phyloP scores from a whole-genome alignment of 2,329 filamentous ascomycete species.

The Aspergillus tanneri region DNA sequence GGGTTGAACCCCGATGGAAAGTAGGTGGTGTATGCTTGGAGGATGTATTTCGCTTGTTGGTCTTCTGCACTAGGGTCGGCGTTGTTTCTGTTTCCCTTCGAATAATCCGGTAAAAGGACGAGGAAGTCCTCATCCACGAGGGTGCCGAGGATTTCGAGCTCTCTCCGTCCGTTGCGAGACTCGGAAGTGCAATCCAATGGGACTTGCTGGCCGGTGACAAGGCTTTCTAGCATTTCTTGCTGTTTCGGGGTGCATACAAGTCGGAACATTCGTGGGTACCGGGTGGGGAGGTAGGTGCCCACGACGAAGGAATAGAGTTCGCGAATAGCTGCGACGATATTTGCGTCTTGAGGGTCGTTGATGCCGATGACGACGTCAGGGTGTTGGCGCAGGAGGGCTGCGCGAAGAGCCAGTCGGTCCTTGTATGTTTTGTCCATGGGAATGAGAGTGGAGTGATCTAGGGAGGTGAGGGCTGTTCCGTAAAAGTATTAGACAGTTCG shows the following conservation, averaged over 20 bases:
- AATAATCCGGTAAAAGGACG: conserved; percentile 51
- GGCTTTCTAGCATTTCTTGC: conserved; percentile 42
- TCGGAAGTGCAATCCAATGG: conserved; percentile 27
- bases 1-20: conserved; percentile 61
- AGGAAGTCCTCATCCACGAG: conserved; percentile 62
- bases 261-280: conserved; percentile 57
- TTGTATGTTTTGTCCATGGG: conserved; percentile 61
- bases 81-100: conserved; percentile 12
- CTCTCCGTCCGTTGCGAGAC: conserved; percentile 12
- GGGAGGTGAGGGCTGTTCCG: conserved; percentile 15
- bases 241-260: conserved; percentile 23
- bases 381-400: conserved; percentile 47
- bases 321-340: conserved; percentile 49
- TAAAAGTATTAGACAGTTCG: neutral
- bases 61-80: conserved; percentile 13
- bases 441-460: conserved; percentile 55
- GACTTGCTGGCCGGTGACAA: conserved; percentile 45
- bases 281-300: conserved; percentile 54
- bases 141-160: conserved; percentile 49
- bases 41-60: conserved; percentile 48
- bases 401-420: conserved; percentile 52
- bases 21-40: conserved; percentile 57
- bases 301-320: conserved; percentile 60
- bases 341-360: conserved; percentile 38
- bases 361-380: conserved; percentile 42